phyloP scores from a whole-genome alignment of 495 filamentous ascomycete species.

The Bombardia bombarda region DNA sequence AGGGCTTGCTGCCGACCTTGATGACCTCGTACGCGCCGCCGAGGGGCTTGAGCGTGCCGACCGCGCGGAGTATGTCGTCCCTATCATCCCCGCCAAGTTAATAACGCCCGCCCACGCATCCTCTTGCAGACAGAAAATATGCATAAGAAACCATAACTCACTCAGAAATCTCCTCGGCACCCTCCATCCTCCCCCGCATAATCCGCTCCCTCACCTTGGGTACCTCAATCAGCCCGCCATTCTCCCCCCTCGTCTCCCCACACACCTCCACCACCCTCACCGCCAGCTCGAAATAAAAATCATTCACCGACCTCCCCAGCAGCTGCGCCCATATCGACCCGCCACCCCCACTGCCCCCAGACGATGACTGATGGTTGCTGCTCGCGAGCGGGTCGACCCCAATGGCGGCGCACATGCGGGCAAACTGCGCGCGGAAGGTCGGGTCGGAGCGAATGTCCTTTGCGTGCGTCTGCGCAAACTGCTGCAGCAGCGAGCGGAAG shows the following conservation, averaged over 20 bases:
- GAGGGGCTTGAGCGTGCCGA: conserved; percentile 78
- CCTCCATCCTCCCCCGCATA: conserved; percentile 62
- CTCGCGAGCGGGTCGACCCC: conserved; percentile 89
- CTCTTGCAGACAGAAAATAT: neutral
- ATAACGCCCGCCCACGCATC: too few species aligned
- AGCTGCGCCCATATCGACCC: conserved; percentile 89
- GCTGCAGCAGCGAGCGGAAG: conserved; percentile 87
- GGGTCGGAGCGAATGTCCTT: conserved; percentile 94
- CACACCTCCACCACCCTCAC: conserved; percentile 93
- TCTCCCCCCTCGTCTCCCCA: conserved; percentile 76
- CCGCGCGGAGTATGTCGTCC: conserved; percentile 87
- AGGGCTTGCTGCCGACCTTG: conserved; percentile 70
- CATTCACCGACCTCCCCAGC: conserved; percentile 82
- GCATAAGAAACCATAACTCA: too few species aligned
- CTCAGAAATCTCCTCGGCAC: conserved; percentile 64
- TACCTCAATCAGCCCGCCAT: conserved; percentile 85
- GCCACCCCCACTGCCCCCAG: conserved; percentile 31
- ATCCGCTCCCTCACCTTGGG: conserved; percentile 70
- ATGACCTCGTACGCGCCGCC: conserved; percentile 81
- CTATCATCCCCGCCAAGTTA: too few species aligned
- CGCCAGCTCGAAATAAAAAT: conserved; percentile 96
- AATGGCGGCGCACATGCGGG: conserved; percentile 95
- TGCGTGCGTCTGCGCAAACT: conserved; percentile 88
- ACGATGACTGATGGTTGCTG: conserved; percentile 42
- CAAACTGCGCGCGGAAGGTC: conserved; percentile 91